Base-by-base conservation (phyloP, 768 basidiomycete species). In the Epithele typhae region DNA sequence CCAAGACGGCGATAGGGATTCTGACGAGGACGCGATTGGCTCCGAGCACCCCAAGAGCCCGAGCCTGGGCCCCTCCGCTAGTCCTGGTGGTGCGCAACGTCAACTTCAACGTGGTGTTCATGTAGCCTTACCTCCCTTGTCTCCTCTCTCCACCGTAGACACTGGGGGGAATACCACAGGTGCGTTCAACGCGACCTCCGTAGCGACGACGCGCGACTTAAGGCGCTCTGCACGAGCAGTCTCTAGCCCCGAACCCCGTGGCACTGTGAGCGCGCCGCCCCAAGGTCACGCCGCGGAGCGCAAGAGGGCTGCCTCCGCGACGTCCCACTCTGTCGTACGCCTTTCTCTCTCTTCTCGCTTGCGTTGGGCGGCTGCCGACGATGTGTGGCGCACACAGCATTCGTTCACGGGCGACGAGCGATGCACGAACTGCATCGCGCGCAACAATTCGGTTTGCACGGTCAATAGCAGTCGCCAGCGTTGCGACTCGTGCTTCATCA, bases 401-500 rank as follows among this genome's bases (percentile, higher is more conserved):
- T 40, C 46, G 19, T 52, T 47, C 43, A 52, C 45, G 15, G 51
- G 51, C 24, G 51, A 52, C 18, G 51, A 52, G 1, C 45, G 51
- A 17, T 52, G 51, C 46, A 47, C 51, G 12, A 52, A 52, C 43
- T 52, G 51, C 34, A 52, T 52, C 32, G 33, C 25, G 51, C 51
- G 51, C 45, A 47, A 44, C 45, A 46, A 52, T 33, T 19, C 41
- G 30, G 47, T 46, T 32, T 52, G 51, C 46, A 44, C 47, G 30
- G 51, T 52, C 41, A 52, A 52, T 38, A 52, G 51, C 37, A 52
- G 51, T 40, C 51, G 51, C 42, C 51, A 52, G 42, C 51, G 51
- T 37, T 52, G 51, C 41, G 51, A 52, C 51, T 47, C 51, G 22
- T 52, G 51, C 37, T 52, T 52, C 41, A 14, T 43, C 37, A 52